Evolutionary conservation across 2,329 filamentous ascomycete species (phyloP).

Genomic region (Pyricularia grisea): DNA sequence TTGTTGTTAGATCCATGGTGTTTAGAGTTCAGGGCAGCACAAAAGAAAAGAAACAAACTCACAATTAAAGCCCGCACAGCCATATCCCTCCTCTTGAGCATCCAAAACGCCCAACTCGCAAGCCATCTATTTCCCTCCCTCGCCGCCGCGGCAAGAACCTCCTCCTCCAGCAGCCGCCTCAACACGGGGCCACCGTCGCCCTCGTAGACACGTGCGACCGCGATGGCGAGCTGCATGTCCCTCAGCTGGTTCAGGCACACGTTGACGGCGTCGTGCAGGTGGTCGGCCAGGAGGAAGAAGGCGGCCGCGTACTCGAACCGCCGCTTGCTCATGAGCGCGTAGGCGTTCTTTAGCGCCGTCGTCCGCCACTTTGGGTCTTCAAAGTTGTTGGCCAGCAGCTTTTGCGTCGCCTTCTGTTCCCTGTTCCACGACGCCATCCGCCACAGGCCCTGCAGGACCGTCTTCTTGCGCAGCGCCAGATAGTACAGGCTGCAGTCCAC

Average conservation of each 20-base stretch:
- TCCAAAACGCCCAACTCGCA: constrained; percentile 92
- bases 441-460: constrained; percentile 85
- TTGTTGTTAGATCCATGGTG: not conserved
- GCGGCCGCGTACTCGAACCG: constrained; percentile 90
- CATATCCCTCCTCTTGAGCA: constrained; percentile 72
- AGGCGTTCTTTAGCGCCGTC: constrained; percentile 89
- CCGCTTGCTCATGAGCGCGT: constrained; percentile 83
- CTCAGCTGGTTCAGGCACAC: constrained; percentile 80
- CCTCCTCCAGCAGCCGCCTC: constrained; percentile 65
- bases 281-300: constrained; percentile 87
- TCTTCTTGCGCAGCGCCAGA: constrained; percentile 82
- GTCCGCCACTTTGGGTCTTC: constrained; percentile 78
- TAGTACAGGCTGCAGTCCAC: constrained; percentile 89
- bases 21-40: not conserved
- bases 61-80: constrained; percentile 77
- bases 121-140: constrained; percentile 86
- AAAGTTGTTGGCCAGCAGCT: constrained; percentile 85
- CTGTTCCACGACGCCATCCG: constrained; percentile 84
- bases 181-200: constrained; percentile 72
- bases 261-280: constrained; percentile 74
- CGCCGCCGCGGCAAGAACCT: constrained; percentile 67
- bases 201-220: constrained; percentile 79
- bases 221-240: constrained; percentile 83
- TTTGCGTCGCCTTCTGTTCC: constrained; percentile 74
- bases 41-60: constrained; percentile 22